phyloP scores from a whole-genome alignment of 331 rosid species.

The Stylosanthes scabra region DNA sequence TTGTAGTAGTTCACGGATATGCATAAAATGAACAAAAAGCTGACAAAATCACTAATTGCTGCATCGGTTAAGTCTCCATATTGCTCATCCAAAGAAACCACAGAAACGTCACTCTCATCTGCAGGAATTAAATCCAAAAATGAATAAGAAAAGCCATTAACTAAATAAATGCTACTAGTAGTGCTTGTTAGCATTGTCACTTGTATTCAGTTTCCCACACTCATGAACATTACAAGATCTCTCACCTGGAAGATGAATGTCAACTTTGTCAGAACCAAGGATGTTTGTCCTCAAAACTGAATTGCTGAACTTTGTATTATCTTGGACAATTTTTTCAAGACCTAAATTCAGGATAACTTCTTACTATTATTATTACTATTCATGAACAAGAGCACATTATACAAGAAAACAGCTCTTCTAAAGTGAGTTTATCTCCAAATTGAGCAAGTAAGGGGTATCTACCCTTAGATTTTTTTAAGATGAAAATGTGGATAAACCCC shows the following conservation, averaged over 20 bases:
- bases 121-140: constrained; percentile 34
- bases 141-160: constrained; percentile 8
- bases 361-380: constrained; percentile 22
- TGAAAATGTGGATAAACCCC: background rate
- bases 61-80: constrained; percentile 51
- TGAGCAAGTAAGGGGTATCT: background rate
- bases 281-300: constrained; percentile 49
- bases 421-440: background rate
- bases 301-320: constrained; percentile 51
- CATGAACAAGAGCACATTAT: constrained; percentile 14
- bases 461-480: background rate
- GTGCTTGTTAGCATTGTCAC: constrained; percentile 19
- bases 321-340: constrained; percentile 52
- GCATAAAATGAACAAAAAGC: constrained; percentile 43
- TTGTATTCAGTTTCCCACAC: constrained; percentile 6
- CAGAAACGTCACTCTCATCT: constrained; percentile 64
- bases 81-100: constrained; percentile 70
- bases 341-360: constrained; percentile 51
- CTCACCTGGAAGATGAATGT: constrained; percentile 73
- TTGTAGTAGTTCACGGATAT: constrained; percentile 10
- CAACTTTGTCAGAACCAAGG: constrained; percentile 58
- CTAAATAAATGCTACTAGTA: constrained; percentile 23
- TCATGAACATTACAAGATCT: constrained; percentile 29
- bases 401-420: background rate
- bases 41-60: constrained; percentile 67